A percentile compares a stretch with the other conserved stretches of the same genome.
Conservation (phyloP, 148 eudicot species). For the Rhododendron mucronatum region DNA sequence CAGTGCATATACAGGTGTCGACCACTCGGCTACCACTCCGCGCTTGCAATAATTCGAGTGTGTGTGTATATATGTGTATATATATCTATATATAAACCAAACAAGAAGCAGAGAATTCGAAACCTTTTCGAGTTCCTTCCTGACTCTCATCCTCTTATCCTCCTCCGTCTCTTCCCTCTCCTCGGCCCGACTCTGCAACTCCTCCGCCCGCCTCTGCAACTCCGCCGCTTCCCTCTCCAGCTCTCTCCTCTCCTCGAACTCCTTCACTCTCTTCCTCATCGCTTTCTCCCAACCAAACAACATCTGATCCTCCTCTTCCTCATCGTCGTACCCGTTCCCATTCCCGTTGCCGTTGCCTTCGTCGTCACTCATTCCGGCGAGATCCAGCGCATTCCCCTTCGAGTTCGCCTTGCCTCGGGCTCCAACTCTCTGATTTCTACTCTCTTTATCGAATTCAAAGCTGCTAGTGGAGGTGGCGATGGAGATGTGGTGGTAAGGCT, state of each 20-base stretch:
- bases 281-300: constrained; percentile 64
- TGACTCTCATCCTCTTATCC: constrained; percentile 76
- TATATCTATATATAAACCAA: background rate
- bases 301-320: constrained; percentile 18
- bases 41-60: background rate
- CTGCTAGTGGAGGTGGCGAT: constrained; percentile 6
- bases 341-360: constrained; percentile 32
- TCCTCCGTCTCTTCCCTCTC: constrained; percentile 66
- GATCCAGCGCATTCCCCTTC: constrained; percentile 48
- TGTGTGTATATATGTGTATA: no score
- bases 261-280: constrained; percentile 87
- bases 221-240: constrained; percentile 87
- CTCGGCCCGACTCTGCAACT: background rate
- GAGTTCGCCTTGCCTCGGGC: constrained; percentile 40
- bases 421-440: constrained; percentile 16
- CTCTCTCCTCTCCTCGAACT: constrained; percentile 79
- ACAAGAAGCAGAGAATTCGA: background rate
- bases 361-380: constrained; percentile 56
- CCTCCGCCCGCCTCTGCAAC: constrained; percentile 44
- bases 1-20: background rate
- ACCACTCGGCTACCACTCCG: background rate
- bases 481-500: constrained; percentile 15
- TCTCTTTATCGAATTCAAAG: constrained; percentile 28
- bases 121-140: constrained; percentile 90
- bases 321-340: constrained; percentile 26